Conservation (phyloP, 1,139 yeast genomes). For the Tardiomyces depauwii region DNA sequence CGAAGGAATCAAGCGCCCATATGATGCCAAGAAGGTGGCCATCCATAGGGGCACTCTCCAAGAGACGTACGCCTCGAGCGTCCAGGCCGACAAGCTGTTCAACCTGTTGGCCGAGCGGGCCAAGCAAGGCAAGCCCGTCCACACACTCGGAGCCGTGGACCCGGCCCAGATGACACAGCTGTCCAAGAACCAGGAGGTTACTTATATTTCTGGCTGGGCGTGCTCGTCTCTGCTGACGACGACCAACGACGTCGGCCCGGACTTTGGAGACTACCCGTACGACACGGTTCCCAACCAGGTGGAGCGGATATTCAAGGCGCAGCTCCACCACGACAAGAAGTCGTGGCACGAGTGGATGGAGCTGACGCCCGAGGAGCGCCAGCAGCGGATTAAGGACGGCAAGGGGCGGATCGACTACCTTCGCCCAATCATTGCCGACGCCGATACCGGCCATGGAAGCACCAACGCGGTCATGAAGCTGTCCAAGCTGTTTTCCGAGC, state of each 20-base stretch:
- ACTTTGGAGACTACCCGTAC: conserved; percentile 54
- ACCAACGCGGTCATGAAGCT: conserved; percentile 51
- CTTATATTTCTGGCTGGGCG: conserved; percentile 55
- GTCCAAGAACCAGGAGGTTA: conserved; percentile 42
- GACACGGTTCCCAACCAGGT: conserved; percentile 60
- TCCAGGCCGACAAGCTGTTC: conserved; percentile 44
- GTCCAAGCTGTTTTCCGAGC: conserved; percentile 52
- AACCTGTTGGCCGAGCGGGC: conserved; percentile 32
- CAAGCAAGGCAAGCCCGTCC: conserved; percentile 36
- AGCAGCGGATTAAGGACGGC: conserved; percentile 14
- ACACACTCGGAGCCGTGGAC: conserved; percentile 51
- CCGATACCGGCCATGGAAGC: conserved; percentile 64
- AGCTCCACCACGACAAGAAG: conserved; percentile 45
- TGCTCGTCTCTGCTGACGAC: conserved; percentile 43
- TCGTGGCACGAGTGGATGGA: conserved; percentile 35
- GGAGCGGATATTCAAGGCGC: conserved; percentile 48
- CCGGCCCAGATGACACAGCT: conserved; percentile 52
- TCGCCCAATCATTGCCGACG: conserved; percentile 56
- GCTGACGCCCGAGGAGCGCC: conserved; percentile 23
- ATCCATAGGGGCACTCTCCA: conserved; percentile 41
- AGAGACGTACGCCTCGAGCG: conserved; percentile 38
- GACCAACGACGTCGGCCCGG: conserved; percentile 50
- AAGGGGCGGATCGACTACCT: conserved; percentile 37
- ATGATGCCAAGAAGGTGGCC: conserved; percentile 43
- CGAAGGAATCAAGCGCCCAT: conserved; percentile 39